Base-by-base conservation (phyloP, 495 filamentous ascomycete species). In the Copromyces sp. region DNA sequence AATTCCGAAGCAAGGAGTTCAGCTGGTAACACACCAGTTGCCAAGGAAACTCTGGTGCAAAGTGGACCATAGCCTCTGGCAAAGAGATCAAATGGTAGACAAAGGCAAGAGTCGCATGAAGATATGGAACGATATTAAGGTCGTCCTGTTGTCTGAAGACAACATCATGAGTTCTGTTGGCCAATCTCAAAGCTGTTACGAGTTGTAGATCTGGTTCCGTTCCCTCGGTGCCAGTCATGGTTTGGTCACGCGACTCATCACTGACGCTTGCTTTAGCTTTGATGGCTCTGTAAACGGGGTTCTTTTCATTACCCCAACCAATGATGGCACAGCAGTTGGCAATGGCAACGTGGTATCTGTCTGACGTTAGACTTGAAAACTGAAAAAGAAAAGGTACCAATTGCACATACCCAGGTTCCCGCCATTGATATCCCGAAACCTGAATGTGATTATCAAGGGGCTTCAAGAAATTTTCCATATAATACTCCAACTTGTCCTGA, bases 21-120 rank as follows among this genome's bases (percentile, higher is more conserved):
- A 97, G 83, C 75, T 90, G 90, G 3, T 74, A 69, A n/a, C 86
- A 86, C 20, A 94, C 80, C 32, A 84, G 75, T 39, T 81, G 80
- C 93, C 93, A 97, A 0, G 92, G 92, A 68, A 95, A 86, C 4
- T 53, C 45, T 0, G 72, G 77, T 9, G 73, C 77, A 69, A 83
- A 73, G 29, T 82, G 78, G 12, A 77, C 68, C 77, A 90, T 87
- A 29, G 88, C 88, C 29, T 80, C 78, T 0, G 84, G 83, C 32
- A 83, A 83, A 24, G 85, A 83, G 12, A 85, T 83, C 39, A 91
- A 77, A 73, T 90, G 85, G 79, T 85, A 87, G 9, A 93, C 78
- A 77, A 97, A 95, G 3, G 88, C 87, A 20, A 97, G 82, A 38
- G 87, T 87, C 6, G 90, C 84, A 73, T 96, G 92, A 1, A 91